These are phyloP conservation scores for Penicillium desertorum DNA, from an alignment of 495 filamentous ascomycete genomes.

Conservation along the genomic window DNA sequence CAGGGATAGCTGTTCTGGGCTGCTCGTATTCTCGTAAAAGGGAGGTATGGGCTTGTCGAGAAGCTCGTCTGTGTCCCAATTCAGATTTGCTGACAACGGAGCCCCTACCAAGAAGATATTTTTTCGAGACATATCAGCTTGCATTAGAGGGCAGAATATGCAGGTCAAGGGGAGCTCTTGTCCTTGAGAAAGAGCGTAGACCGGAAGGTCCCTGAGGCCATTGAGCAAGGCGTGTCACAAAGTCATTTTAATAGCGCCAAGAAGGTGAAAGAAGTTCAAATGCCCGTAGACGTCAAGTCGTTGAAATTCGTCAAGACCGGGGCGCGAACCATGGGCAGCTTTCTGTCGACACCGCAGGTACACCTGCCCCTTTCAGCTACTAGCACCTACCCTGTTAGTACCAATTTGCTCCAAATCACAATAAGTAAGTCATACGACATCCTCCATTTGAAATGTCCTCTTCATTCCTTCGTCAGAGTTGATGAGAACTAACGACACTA, in stretches of 20 bases:
- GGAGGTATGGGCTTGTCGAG: constrained; percentile 48
- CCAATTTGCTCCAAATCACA: background rate
- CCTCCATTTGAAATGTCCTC: background rate
- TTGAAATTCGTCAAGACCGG: background rate
- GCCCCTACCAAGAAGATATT: constrained; percentile 63
- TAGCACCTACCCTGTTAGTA: background rate
- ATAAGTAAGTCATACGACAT: background rate
- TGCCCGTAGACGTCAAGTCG: background rate
- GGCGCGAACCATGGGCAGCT: background rate
- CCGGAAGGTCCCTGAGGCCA: background rate
- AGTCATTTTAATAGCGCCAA: background rate
- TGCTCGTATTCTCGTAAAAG: constrained; percentile 36
- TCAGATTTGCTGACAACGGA: constrained; percentile 51
- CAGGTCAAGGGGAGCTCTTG: background rate
- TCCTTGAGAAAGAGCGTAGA: background rate
- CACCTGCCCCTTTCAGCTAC: background rate
- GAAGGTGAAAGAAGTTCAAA: background rate
- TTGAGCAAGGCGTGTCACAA: background rate
- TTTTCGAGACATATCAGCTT: constrained; percentile 43
- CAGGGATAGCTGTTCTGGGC: constrained; percentile 11
- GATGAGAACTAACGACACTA: background rate
- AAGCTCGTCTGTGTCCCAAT: constrained; percentile 56
- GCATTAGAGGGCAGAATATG: background rate
- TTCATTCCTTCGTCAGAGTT: background rate
- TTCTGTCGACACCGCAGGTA: background rate